These are phyloP conservation scores for Phaeosphaeriaceae sp. DNA, from an alignment of 2,329 filamentous ascomycete genomes.

Conservation along the genomic window DNA sequence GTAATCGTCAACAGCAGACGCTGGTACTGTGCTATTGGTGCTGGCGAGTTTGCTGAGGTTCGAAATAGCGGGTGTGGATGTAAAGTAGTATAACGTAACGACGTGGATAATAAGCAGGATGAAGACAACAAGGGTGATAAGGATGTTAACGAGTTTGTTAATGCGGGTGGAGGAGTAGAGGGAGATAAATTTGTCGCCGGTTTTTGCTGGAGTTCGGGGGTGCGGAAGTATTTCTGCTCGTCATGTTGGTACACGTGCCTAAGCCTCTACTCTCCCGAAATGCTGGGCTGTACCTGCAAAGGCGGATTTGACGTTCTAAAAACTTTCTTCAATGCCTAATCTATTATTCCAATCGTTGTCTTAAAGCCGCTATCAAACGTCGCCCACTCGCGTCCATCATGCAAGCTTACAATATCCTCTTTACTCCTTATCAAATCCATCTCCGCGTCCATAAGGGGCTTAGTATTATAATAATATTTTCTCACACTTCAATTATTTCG, in stretches of 20 bases:
- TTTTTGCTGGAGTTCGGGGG: slow-evolving; percentile 48
- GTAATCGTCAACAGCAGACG: slow-evolving; percentile 12
- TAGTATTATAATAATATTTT: slow-evolving; percentile 44
- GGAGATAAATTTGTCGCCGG: slow-evolving; percentile 39
- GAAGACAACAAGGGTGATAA: slow-evolving; percentile 54
- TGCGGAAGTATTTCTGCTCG: slow-evolving; percentile 46
- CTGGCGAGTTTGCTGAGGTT: neutral
- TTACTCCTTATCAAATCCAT: slow-evolving; percentile 48
- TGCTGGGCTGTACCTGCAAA: slow-evolving; percentile 25
- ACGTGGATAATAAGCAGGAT: slow-evolving; percentile 51
- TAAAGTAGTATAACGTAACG: slow-evolving; percentile 49
- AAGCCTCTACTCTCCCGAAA: no score
- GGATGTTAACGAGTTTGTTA: slow-evolving; percentile 49
- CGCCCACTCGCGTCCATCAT: slow-evolving; percentile 50
- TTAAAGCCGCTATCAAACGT: slow-evolving; percentile 51
- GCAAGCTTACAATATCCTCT: slow-evolving; percentile 51
- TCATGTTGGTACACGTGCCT: neutral
- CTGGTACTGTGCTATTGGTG: neutral
- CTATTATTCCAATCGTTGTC: slow-evolving; percentile 33
- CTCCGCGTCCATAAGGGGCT: slow-evolving; percentile 46
- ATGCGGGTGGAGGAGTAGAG: slow-evolving; percentile 48
- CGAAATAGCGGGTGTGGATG: slow-evolving; percentile 19
- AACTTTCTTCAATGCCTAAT: slow-evolving; percentile 29
- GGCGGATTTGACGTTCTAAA: slow-evolving; percentile 30
- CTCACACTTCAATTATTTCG: slow-evolving; percentile 50